Evolutionary conservation across 2,329 filamentous ascomycete genomes (phyloP).

Genomic region (Pezicula radicicola): DNA sequence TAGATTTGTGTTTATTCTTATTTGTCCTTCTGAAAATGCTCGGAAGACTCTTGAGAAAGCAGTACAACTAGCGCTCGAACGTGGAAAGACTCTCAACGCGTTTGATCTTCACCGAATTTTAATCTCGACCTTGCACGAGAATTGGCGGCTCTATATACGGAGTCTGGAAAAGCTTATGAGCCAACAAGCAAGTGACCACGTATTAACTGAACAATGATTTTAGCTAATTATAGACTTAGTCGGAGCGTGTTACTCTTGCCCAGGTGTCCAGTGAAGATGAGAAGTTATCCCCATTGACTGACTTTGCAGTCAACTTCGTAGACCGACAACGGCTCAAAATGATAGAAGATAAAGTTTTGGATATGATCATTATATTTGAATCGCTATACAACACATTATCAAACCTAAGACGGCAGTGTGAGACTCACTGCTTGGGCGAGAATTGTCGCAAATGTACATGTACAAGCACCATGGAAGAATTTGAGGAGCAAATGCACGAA

Average conservation of each 20-base stretch:
- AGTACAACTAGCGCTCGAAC: neutral
- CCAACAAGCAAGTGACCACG: neutral
- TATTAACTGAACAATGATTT: too few species aligned
- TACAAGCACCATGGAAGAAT: slow-evolving; percentile 2
- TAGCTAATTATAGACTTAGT: slow-evolving; percentile 1
- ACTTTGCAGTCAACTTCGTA: slow-evolving; percentile 9
- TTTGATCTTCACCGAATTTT: slow-evolving; percentile 14
- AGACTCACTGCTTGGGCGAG: slow-evolving; percentile 1
- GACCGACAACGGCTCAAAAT: slow-evolving; percentile 11
- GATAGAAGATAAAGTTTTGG: slow-evolving; percentile 14
- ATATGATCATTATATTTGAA: slow-evolving; percentile 10
- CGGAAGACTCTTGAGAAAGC: neutral
- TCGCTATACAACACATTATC: slow-evolving; percentile 8
- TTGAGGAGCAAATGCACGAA: slow-evolving; percentile 12
- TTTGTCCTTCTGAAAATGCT: slow-evolving; percentile 5
- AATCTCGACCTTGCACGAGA: slow-evolving; percentile 8
- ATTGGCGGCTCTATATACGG: slow-evolving; percentile 12
- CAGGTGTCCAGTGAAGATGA: neutral
- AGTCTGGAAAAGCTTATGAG: slow-evolving; percentile 6
- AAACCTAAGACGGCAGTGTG: slow-evolving; percentile 5
- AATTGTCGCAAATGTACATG: slow-evolving; percentile 6
- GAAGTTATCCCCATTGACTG: neutral
- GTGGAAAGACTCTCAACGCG: slow-evolving; percentile 1
- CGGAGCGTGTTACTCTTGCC: slow-evolving; percentile 3
- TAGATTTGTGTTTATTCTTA: slow-evolving; percentile 5